Conservation (phyloP, 306 rosid genomes). For the Vicia sativa region DNA sequence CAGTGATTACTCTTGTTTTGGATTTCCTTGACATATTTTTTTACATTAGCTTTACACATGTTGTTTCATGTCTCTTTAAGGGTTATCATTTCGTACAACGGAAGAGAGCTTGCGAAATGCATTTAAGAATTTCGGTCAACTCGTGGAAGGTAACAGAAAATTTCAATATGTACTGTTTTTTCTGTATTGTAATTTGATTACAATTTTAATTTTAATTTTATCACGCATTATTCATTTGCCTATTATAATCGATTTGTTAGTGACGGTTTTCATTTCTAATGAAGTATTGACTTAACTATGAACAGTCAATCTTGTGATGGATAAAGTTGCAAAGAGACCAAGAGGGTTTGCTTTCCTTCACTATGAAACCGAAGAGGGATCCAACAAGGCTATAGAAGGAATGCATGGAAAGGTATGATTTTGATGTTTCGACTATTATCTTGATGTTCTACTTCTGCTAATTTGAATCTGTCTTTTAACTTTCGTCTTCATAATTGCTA, state of each 20-base stretch:
- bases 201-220: slow-evolving; percentile 9
- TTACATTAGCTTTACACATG: neutral
- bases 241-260: neutral
- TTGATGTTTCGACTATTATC: neutral
- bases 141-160: slow-evolving; percentile 63
- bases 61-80: slow-evolving; percentile 46
- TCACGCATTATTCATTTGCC: neutral
- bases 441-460: neutral
- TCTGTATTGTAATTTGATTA: slow-evolving; percentile 6
- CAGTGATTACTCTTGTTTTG: slow-evolving; percentile 6
- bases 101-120: slow-evolving; percentile 82
- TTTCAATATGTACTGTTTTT: slow-evolving; percentile 1
- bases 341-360: slow-evolving; percentile 94
- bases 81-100: slow-evolving; percentile 88
- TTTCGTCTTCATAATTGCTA: neutral
- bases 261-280: neutral
- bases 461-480: neutral
- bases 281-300: slow-evolving; percentile 5
- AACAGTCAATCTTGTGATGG: slow-evolving; percentile 93
- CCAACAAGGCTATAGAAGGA: slow-evolving; percentile 82
- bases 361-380: slow-evolving; percentile 77
- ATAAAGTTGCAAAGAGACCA: slow-evolving; percentile 86
- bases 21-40: slow-evolving; percentile 5
- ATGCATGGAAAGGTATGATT: slow-evolving; percentile 90
- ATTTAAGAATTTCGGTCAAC: slow-evolving; percentile 73